phyloP scores from a whole-genome alignment of 768 basidiomycete species.

The Calvatia gigantea region DNA sequence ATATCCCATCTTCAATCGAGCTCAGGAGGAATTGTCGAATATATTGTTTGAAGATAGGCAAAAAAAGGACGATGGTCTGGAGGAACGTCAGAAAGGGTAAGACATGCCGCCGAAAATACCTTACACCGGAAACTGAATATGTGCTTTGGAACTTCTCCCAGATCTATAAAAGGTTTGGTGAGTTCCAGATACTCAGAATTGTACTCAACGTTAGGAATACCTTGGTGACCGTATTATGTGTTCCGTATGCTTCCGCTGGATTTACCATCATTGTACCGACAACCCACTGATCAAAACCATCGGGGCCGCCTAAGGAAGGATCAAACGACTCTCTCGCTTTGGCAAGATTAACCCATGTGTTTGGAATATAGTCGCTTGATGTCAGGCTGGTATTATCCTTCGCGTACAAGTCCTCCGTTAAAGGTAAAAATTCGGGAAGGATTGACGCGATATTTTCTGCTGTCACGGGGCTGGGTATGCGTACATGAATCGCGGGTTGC shows the following conservation, averaged over 20 bases:
- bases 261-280: slow-evolving; percentile 59
- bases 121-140: slow-evolving; percentile 45
- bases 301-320: slow-evolving; percentile 48
- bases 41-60: slow-evolving; percentile 59
- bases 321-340: slow-evolving; percentile 53
- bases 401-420: slow-evolving; percentile 31
- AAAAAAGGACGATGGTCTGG: slow-evolving; percentile 45
- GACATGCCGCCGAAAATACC: slow-evolving; percentile 11
- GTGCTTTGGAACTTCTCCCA: slow-evolving; percentile 70
- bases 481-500: slow-evolving; percentile 61
- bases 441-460: slow-evolving; percentile 35
- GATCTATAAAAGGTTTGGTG: slow-evolving; percentile 43
- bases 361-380: slow-evolving; percentile 38
- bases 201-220: slow-evolving; percentile 25
- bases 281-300: slow-evolving; percentile 70
- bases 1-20: slow-evolving; percentile 68
- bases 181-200: background rate
- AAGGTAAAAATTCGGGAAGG: slow-evolving; percentile 50
- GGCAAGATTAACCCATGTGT: slow-evolving; percentile 54
- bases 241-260: slow-evolving; percentile 67
- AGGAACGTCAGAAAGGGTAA: no score
- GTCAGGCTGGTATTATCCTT: slow-evolving; percentile 33
- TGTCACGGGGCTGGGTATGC: slow-evolving; percentile 38
- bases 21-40: slow-evolving; percentile 58
- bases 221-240: slow-evolving; percentile 67